Evolutionary conservation across 805 yeast species (phyloP).

Genomic region (Saccharomycopsis sp.): DNA sequence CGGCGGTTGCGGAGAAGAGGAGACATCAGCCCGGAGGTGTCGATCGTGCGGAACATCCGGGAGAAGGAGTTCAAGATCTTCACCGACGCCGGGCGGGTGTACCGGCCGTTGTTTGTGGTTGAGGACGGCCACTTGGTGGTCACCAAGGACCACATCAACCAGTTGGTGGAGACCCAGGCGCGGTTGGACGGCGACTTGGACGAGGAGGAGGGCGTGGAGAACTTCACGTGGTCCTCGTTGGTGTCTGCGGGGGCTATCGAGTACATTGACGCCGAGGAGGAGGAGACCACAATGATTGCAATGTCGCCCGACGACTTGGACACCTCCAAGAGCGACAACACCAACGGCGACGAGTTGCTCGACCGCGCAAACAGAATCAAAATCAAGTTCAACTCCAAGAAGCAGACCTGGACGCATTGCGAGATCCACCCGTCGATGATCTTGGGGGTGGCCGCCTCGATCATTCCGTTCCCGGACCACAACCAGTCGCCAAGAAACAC

Average conservation of each 20-base stretch:
- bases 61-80: conserved; percentile 93
- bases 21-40: conserved; percentile 92
- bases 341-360: conserved; percentile 37
- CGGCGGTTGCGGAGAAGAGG: conserved; percentile 89
- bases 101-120: conserved; percentile 92
- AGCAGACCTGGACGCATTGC: conserved; percentile 93
- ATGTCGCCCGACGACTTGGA: conserved; percentile 97
- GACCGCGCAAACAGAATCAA: conserved; percentile 86
- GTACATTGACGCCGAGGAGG: conserved; percentile 98
- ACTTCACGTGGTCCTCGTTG: conserved; percentile 79
- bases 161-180: conserved; percentile 57
- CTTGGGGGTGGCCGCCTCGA: conserved; percentile 96
- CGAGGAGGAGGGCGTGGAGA: conserved; percentile 43
- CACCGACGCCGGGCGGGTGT: conserved; percentile 98
- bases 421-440: conserved; percentile 99
- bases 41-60: conserved; percentile 93
- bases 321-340: conserved; percentile 44
- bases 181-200: conserved; percentile 41
- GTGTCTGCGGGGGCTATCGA: conserved; percentile 85
- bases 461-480: conserved; percentile 99
- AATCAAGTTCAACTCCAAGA: conserved; percentile 51
- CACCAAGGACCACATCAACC: conserved; percentile 76
- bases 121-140: conserved; percentile 79
- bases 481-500: conserved; percentile 99
- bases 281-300: conserved; percentile 96